phyloP scores from a whole-genome alignment of 1,284 basidiomycete species.

The Ceratobasidium sp. region DNA sequence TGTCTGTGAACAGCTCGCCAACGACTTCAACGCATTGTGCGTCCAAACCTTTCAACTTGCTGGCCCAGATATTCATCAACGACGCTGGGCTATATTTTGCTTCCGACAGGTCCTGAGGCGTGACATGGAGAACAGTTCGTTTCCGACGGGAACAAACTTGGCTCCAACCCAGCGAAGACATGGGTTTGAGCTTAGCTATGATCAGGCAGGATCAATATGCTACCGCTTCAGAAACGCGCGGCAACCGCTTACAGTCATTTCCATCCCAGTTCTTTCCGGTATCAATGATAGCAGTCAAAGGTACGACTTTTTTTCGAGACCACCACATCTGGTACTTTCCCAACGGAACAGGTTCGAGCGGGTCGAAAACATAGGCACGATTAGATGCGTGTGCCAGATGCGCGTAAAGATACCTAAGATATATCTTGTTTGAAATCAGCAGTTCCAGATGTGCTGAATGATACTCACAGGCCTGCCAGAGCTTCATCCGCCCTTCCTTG shows the following conservation, averaged over 20 bases:
- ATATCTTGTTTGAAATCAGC: neutral
- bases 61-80: constrained; percentile 35
- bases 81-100: constrained; percentile 16
- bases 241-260: constrained; percentile 25
- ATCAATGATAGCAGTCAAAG: constrained; percentile 26
- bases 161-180: constrained; percentile 40
- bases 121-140: constrained; percentile 15
- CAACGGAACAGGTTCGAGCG: constrained; percentile 33
- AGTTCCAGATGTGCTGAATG: no score
- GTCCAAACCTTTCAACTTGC: constrained; percentile 11
- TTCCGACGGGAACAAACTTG: constrained; percentile 34
- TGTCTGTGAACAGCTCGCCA: constrained; percentile 33
- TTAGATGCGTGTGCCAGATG: constrained; percentile 34
- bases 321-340: constrained; percentile 24
- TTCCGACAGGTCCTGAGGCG: constrained; percentile 14
- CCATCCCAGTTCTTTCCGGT: constrained; percentile 24
- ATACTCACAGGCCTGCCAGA: constrained; percentile 34
- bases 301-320: constrained; percentile 32
- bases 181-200: constrained; percentile 1
- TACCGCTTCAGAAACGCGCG: neutral
- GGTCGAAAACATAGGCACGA: constrained; percentile 38
- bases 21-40: constrained; percentile 36
- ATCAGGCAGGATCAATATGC: neutral
- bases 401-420: constrained; percentile 27
- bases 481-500: constrained; percentile 41